phyloP scores from a whole-genome alignment of 768 basidiomycete genomes.

The Lentinus tigrinus region DNA sequence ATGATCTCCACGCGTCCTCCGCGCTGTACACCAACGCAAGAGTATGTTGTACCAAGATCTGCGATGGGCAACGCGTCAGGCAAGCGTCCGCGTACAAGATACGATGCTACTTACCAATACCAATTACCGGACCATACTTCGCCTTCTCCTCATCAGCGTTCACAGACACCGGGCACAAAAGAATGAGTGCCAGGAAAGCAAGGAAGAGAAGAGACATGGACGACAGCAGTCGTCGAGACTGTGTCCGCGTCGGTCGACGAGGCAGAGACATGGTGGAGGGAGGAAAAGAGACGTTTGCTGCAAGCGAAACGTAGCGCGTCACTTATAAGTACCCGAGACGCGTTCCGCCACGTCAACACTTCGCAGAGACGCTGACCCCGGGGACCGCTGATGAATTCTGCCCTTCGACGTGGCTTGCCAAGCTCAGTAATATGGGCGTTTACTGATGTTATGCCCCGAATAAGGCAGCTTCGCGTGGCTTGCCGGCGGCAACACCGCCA shows the following conservation, averaged over 20 bases:
- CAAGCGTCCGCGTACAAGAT: constrained; percentile 7
- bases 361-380: constrained; percentile 12
- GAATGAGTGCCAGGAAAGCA: constrained; percentile 65
- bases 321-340: constrained; percentile 4
- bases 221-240: constrained; percentile 53
- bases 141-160: constrained; percentile 61
- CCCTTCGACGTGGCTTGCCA: constrained; percentile 11
- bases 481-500: background rate
- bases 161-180: constrained; percentile 62
- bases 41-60: constrained; percentile 96
- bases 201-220: constrained; percentile 53
- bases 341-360: constrained; percentile 26
- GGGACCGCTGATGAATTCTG: constrained; percentile 1
- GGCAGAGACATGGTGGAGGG: constrained; percentile 26
- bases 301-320: constrained; percentile 7
- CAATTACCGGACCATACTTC: constrained; percentile 91
- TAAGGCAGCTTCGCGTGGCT: background rate
- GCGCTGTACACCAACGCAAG: constrained; percentile 66
- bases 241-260: constrained; percentile 53
- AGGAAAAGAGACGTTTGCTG: constrained; percentile 9
- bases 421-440: background rate
- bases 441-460: background rate
- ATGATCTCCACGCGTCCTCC: constrained; percentile 49
- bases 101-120: constrained; percentile 62
- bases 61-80: constrained; percentile 20